A percentile compares a stretch with the other conserved stretches of the same genome.
Conservation (phyloP, 495 filamentous ascomycete species). For the Letharia columbiana region DNA sequence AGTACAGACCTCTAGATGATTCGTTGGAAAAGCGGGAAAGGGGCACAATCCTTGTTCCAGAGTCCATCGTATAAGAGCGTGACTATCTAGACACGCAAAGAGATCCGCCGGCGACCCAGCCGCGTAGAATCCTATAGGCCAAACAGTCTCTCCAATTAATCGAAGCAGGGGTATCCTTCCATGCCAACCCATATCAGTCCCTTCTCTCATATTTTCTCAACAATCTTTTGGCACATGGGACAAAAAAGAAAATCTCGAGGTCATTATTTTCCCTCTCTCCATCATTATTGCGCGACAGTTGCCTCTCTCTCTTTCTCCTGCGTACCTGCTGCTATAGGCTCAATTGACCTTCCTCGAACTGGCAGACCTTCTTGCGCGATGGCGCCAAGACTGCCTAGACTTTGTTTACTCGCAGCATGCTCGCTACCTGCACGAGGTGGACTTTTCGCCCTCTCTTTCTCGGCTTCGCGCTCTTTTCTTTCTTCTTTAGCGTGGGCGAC, state of each 20-base stretch:
- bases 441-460: constrained; percentile 48
- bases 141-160: constrained; percentile 3
- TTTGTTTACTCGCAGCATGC: constrained; percentile 22
- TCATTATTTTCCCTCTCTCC: neutral
- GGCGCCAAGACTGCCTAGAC: constrained; percentile 22
- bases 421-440: constrained; percentile 31
- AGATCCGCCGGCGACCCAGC: neutral
- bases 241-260: neutral
- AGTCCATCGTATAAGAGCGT: neutral
- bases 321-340: constrained; percentile 9
- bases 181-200: neutral
- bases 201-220: neutral
- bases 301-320: constrained; percentile 11
- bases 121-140: neutral
- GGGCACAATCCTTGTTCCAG: too few relatives aligned
- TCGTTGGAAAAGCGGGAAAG: neutral
- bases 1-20: neutral
- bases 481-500: constrained; percentile 68
- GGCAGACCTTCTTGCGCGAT: constrained; percentile 20
- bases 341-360: constrained; percentile 11
- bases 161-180: constrained; percentile 14
- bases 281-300: neutral
- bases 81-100: neutral
- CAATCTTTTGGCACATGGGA: constrained; percentile 5
- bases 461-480: constrained; percentile 47